Evolutionary conservation across 2,329 filamentous ascomycete genomes (phyloP), one percentile per base, ranked within the genome.

Genomic region (Diaporthe destruens): DNA sequence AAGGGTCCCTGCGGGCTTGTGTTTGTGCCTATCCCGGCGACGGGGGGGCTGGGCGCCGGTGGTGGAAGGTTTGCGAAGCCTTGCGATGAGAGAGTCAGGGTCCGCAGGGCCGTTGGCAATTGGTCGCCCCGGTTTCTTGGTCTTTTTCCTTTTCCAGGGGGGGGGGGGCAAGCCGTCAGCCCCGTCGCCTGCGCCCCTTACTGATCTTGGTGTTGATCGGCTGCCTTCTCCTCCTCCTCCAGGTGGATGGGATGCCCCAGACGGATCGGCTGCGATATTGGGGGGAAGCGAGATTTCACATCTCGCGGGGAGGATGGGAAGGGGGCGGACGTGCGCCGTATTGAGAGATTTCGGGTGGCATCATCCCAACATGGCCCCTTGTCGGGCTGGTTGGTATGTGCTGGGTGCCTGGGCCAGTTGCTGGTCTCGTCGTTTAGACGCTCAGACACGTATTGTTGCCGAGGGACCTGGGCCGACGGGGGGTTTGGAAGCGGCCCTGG

Each of bases 221-320:
- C 44, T 42, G 34, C 59, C 44, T 51, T 65, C 61, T 65, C 61
- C 61, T 34, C 59, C 44, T 51, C 51, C 61, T 65, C 61, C 61
- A 65, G 39, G 16, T 18, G 6, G 61, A 51, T 39, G 32, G n/a
- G 44, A 6, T 49, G 59, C 32, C 61, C 61, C 61, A 66, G 61
- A 66, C 39, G 61, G 61, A 66, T 66, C 61, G 61, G 20, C 59
- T 39, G 12, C 6, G 14, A 42, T 18, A 42, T 42, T 14, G 32
- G 61, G 44, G 44, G 61, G 61, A 39, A 66, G 61, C 61, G 61
- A 66, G 61, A 66, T 66, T 47, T n/a, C 47, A 66, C 51, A 66
- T 66, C 61, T 66, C 61, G 47, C 61, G 61, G 61, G 44, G 61
- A 53, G 32, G 7, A 29, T n/a, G 53, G 61, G 61, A 32, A 32